Evolutionary conservation across 306 rosid species (phyloP), one percentile per base, ranked within the genome.

Genomic region (Cucurbita moschata): DNA sequence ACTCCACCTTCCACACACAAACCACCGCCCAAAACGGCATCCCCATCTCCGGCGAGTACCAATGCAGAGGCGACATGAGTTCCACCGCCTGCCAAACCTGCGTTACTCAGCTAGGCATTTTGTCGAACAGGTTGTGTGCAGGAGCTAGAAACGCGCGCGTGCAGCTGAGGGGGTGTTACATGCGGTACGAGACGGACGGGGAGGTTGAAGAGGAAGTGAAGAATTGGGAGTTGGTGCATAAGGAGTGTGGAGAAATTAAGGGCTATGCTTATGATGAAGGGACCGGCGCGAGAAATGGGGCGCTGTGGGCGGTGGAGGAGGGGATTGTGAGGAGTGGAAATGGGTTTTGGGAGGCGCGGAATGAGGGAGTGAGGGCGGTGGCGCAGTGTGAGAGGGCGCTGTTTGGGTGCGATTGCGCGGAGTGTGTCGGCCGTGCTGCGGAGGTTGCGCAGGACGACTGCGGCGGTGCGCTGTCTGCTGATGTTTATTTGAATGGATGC

Each of bases 351-450:
- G 50, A 51, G 47, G 54, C 23, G 65, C 61, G 4, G 42, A 78
- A 81, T 26, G 80, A 84, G 51, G 66, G 58, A 0, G 79, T 93
- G 79, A 61, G 83, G 12, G 81, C 80, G 76, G 82, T 80, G 86
- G 98, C 86, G 3, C 94, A 86, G 73, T 93, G 98, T 72, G 89
- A 77, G 46, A 84, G 81, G 19, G 86, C 78, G 58, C 69, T 81
- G 40, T 85, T 82, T 0, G 66, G 13, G 44, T 90, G 97, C 46
- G 87, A 78, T 3, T 93, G 98, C 59, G 82, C 80, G 1, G 79
- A 73, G 75, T 93, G 98, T 43, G 84, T 93, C 1, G 71, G 60
- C 43, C 50, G 72, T 18, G 98, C 97, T 4, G 82, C 79, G 26
- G 67, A 71, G 67, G 56, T 84, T 68, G 92, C 85, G 6, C 65